Evolutionary conservation across 2,329 filamentous ascomycete species (phyloP).

Genomic region (Sclerotinia nivalis): DNA sequence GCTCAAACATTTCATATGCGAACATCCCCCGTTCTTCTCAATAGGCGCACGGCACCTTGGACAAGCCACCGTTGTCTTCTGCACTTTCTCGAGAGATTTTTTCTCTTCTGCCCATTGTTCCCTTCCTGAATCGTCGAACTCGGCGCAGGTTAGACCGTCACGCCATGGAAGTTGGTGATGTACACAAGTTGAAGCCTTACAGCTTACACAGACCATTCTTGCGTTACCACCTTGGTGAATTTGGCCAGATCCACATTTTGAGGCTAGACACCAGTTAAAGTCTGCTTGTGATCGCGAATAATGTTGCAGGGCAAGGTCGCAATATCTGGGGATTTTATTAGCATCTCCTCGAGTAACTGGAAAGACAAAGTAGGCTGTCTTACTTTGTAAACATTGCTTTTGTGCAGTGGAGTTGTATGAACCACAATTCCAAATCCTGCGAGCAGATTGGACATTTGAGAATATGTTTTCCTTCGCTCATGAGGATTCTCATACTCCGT

Average conservation of each 20-base stretch:
- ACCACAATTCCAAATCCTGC: background rate
- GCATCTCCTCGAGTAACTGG: fast-evolving
- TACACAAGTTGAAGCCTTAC: background rate
- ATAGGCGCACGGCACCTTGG: background rate
- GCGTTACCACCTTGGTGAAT: background rate
- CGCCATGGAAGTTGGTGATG: background rate
- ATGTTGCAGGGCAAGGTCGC: background rate
- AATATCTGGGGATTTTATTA: background rate
- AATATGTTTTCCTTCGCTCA: background rate
- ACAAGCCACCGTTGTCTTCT: background rate
- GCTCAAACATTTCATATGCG: background rate
- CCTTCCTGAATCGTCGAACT: background rate
- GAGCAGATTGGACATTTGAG: background rate
- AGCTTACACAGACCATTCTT: background rate
- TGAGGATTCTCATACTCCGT: background rate
- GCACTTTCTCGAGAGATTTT: background rate
- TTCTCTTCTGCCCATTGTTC: background rate
- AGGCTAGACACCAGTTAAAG: background rate
- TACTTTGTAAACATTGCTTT: background rate
- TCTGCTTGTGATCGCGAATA: background rate
- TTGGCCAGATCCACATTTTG: background rate
- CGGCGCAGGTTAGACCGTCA: background rate
- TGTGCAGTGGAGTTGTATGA: background rate
- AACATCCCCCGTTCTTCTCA: background rate
- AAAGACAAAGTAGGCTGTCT: background rate